A percentile compares a stretch with the other conserved stretches of the same genome.
Evolutionary conservation across 2,329 filamentous ascomycete genomes (phyloP).

Genomic region (Beauveria sp.): DNA sequence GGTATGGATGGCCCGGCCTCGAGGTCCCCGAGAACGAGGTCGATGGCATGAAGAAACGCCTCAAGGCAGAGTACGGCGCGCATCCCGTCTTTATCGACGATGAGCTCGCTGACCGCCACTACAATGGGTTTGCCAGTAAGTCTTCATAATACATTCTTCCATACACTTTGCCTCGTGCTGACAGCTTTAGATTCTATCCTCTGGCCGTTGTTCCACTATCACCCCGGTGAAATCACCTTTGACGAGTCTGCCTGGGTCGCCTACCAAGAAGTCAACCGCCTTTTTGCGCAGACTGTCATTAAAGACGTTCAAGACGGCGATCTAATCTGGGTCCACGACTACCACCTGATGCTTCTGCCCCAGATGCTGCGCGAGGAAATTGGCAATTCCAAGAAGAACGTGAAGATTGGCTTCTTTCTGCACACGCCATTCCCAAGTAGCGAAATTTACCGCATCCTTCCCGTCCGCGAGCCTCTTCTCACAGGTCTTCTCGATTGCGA

Average conservation of each 20-base stretch:
- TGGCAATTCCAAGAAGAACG: constrained; percentile 71
- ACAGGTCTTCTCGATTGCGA: constrained; percentile 87
- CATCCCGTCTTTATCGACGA: constrained; percentile 90
- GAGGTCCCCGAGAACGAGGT: constrained; percentile 84
- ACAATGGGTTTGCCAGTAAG: constrained; percentile 96
- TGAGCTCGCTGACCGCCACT: constrained; percentile 87
- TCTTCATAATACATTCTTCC: neutral
- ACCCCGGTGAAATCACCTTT: constrained; percentile 96
- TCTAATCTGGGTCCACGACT: constrained; percentile 96
- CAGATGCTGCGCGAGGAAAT: constrained; percentile 92
- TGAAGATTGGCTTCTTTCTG: constrained; percentile 97
- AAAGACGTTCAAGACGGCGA: constrained; percentile 88
- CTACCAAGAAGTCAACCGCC: constrained; percentile 84
- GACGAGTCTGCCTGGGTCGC: constrained; percentile 91
- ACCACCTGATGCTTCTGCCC: constrained; percentile 94
- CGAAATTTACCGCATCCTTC: constrained; percentile 93
- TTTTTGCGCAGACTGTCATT: constrained; percentile 83
- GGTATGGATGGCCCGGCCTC: constrained; percentile 96
- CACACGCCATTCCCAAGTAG: constrained; percentile 96
- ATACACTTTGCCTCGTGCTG: neutral
- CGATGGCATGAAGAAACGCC: constrained; percentile 61
- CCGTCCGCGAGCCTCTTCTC: constrained; percentile 82
- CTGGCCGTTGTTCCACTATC: constrained; percentile 98
- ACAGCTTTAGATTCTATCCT: constrained; percentile 72
- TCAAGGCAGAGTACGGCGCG: constrained; percentile 83